Base-by-base conservation (phyloP, 1,284 basidiomycete genomes). In the Leccinum insolens region DNA sequence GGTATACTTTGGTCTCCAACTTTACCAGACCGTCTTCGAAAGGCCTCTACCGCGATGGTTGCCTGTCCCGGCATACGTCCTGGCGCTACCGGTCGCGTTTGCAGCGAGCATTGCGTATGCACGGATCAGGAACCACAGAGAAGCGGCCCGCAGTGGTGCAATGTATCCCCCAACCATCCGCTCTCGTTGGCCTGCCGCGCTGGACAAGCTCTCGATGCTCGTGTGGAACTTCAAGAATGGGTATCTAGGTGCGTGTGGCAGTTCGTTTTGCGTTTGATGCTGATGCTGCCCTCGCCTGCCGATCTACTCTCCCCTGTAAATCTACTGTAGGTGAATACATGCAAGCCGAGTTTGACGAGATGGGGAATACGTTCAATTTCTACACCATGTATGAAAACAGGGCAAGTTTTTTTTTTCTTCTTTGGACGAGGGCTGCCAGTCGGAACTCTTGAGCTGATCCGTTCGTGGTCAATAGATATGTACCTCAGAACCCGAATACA, bases 401-500 rank as follows among this genome's bases (percentile, higher is more conserved):
- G 71, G 81, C 75, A 62, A 65, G 76, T 67, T 49, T 7, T 37
- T 61, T 34, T 4, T 39, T 22, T 28, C 7, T 39, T 22, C 20
- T 20, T 34, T n/a, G 14, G 60, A 44, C 22, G 39, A 11, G 31
- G 12, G 25, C n/a, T 22, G 9, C 17, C 41, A 9, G 28, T 12
- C 12, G 6, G 17, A 59, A 58, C 55, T 15, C 28, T 55, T 7
- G 14, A 55, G 22, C 52, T 55, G 52, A 55, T 3, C 14, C 14
- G 7, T 55, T 25, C 20, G 49, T 55, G 49, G 20, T 55, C 59
- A 59, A 60, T 31, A 79, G 76, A 67, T 79, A 55, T 37, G 71
- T 49, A 85, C 84, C 0, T 71, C 69, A 3, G 82, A 84, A 61
- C 83, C 83, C 3, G 80, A 81, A 52, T 76, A 84, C 59, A 71